Evolutionary conservation across 805 yeast genomes (phyloP).

Genomic region (Candida boleticola): DNA sequence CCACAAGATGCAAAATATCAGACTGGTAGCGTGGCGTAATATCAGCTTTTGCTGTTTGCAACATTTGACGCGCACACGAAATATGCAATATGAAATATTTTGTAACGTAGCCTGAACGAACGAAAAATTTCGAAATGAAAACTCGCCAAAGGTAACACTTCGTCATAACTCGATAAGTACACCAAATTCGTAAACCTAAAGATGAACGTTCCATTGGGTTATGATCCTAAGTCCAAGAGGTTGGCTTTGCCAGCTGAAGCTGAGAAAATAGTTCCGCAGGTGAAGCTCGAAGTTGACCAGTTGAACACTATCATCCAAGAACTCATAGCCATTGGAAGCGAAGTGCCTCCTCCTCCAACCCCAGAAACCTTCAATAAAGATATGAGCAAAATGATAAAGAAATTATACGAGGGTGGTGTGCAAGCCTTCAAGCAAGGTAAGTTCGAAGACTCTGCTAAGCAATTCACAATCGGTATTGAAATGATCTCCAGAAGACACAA

Average conservation of each 20-base stretch:
- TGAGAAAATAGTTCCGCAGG: slow-evolving; percentile 21
- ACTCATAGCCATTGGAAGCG: slow-evolving; percentile 41
- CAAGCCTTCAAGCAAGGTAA: slow-evolving; percentile 54
- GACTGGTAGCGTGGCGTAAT: too few relatives aligned
- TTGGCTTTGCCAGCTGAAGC: slow-evolving; percentile 17
- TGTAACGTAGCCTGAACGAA: neutral
- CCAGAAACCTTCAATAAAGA: slow-evolving; percentile 55
- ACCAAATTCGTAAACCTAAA: too few relatives aligned
- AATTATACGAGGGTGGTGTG: slow-evolving; percentile 60
- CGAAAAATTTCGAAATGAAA: too few relatives aligned
- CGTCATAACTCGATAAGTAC: too few relatives aligned
- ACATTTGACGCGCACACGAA: neutral
- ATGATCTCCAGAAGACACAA: slow-evolving; percentile 66
- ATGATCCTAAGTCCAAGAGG: slow-evolving; percentile 28
- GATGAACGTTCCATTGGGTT: slow-evolving; percentile 23
- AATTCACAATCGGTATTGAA: slow-evolving; percentile 63
- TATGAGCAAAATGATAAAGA: slow-evolving; percentile 57
- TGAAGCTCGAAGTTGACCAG: slow-evolving; percentile 43
- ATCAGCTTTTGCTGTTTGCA: too few relatives aligned
- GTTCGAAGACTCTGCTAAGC: slow-evolving; percentile 59
- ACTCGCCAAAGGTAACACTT: too few relatives aligned
- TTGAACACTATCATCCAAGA: slow-evolving; percentile 36
- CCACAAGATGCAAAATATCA: too few relatives aligned
- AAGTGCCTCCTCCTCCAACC: slow-evolving; percentile 55
- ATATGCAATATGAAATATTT: neutral